A percentile compares a stretch with the other conserved stretches of the same genome.
These are phyloP conservation scores for Microascus cirrosus DNA, from an alignment of 2,329 filamentous ascomycete genomes.

Conservation along the genomic window DNA sequence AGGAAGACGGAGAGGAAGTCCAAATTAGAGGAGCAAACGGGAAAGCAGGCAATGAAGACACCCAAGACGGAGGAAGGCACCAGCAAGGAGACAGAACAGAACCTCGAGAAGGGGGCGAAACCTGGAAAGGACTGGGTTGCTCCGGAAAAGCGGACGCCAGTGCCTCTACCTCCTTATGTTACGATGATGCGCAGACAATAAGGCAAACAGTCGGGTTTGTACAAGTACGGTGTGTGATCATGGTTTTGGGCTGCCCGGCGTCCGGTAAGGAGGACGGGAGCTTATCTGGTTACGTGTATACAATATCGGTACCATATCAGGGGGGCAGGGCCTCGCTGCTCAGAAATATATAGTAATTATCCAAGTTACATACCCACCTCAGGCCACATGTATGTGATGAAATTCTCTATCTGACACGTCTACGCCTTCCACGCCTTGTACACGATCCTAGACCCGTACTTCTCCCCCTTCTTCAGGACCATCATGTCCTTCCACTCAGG, in stretches of 20 bases:
- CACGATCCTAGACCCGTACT: conserved; percentile 69
- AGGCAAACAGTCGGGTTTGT: background rate
- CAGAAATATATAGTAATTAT: background rate
- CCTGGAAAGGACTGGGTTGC: background rate
- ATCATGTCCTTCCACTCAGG: conserved; percentile 71
- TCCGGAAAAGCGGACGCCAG: background rate
- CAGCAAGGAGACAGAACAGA: background rate
- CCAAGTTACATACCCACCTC: background rate
- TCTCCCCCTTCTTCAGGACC: conserved; percentile 71
- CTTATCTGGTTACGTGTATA: no score
- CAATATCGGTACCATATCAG: no score
- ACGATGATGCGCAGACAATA: background rate
- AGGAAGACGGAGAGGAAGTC: background rate
- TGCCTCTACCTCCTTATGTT: conserved; percentile 1
- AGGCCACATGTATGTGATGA: background rate
- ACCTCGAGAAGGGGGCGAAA: background rate
- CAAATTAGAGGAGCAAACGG: background rate
- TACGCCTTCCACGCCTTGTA: conserved; percentile 76
- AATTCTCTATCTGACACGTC: background rate
- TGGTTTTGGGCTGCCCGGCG: no score
- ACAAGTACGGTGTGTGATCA: no score
- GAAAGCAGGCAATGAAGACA: background rate
- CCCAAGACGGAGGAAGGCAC: background rate
- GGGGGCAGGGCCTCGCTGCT: background rate
- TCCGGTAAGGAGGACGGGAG: no score